phyloP scores from a whole-genome alignment of 768 basidiomycete species.

The Xerocomellus chrysenteron region DNA sequence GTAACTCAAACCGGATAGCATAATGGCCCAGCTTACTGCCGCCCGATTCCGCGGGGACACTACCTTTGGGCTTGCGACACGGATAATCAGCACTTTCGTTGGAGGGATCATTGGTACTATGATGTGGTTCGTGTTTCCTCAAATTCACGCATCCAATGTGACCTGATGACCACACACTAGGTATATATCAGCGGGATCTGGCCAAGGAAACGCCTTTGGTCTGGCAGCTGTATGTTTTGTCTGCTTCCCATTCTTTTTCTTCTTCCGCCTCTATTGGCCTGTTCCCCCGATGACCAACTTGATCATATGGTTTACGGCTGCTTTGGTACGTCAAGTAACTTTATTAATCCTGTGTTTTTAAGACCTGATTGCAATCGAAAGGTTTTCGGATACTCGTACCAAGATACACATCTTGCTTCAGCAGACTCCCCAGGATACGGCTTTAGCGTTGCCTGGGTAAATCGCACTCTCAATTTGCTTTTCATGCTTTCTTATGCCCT shows the following conservation, averaged over 20 bases:
- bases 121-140: constrained; percentile 55
- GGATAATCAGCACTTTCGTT: constrained; percentile 62
- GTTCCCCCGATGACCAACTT: constrained; percentile 70
- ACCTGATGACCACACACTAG: constrained; percentile 30
- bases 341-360: not conserved
- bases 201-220: constrained; percentile 63
- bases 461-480: constrained; percentile 2
- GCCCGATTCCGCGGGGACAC: constrained; percentile 77
- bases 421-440: constrained; percentile 59
- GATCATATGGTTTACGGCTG: constrained; percentile 62
- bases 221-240: constrained; percentile 67
- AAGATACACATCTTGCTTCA: constrained; percentile 49
- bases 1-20: constrained; percentile 34
- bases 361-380: constrained; percentile 20
- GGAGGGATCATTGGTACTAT: constrained; percentile 62
- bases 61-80: constrained; percentile 58
- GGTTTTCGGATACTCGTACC: constrained; percentile 76
- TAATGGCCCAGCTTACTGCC: constrained; percentile 75
- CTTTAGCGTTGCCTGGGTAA: constrained; percentile 69
- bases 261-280: constrained; percentile 73
- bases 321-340: constrained; percentile 46
- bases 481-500: not conserved
- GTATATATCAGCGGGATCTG: constrained; percentile 68
- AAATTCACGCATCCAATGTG: not conserved
- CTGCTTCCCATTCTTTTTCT: constrained; percentile 72